phyloP scores from a whole-genome alignment of 1,284 basidiomycete genomes.

The Phellopilus nigrolimitatus region DNA sequence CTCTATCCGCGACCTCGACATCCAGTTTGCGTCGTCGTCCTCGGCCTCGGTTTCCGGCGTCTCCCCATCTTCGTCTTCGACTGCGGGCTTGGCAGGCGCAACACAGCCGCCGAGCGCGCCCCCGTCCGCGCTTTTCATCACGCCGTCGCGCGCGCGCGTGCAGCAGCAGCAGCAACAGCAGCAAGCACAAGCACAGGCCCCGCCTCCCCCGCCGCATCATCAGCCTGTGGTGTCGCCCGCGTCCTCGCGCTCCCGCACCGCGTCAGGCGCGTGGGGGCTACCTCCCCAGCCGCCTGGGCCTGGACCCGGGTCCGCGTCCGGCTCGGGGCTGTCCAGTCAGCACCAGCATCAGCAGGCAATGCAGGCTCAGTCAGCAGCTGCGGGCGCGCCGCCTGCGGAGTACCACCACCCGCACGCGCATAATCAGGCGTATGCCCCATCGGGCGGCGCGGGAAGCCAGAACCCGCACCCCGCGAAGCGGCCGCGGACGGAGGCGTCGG shows the following conservation, averaged over 20 bases:
- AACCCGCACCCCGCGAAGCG: neutral
- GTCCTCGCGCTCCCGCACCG: neutral
- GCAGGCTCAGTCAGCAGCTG: neutral
- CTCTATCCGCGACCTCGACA: constrained; percentile 18
- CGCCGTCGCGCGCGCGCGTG: constrained; percentile 31
- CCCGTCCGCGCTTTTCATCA: constrained; percentile 11
- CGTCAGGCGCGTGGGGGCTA: neutral
- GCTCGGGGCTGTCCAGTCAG: too few species aligned
- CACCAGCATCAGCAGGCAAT: constrained; percentile 1
- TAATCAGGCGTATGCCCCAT: neutral
- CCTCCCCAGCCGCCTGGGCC: neutral
- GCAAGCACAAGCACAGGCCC: constrained; percentile 19
- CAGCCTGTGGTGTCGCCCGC: too few species aligned
- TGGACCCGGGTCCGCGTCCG: too few species aligned
- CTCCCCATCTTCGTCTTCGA: constrained; percentile 16
- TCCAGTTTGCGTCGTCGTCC: neutral
- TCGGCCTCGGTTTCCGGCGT: constrained; percentile 17
- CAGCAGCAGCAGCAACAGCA: constrained; percentile 28
- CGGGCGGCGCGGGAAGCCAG: neutral
- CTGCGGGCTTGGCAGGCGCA: neutral
- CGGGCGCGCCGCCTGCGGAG: neutral
- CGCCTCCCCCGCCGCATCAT: constrained; percentile 2
- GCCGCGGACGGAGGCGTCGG: neutral
- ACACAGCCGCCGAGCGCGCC: constrained; percentile 28
- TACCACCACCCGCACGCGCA: neutral